Evolutionary conservation across 768 basidiomycete genomes (phyloP).

Genomic region (Gymnopilus junonius): DNA sequence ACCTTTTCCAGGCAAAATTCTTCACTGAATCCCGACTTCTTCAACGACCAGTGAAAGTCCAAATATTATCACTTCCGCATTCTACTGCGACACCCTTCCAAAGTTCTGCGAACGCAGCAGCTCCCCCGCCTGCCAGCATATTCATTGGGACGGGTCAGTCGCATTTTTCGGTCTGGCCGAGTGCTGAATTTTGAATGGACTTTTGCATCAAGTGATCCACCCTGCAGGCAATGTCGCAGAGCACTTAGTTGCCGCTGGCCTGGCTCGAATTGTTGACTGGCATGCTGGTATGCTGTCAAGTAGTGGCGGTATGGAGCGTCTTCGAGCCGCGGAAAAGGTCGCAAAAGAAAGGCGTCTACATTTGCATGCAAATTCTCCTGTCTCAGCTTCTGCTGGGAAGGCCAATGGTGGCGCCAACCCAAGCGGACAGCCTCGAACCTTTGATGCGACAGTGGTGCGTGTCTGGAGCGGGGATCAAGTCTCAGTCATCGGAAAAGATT

Average conservation of each 20-base stretch:
- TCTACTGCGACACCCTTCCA: constrained; percentile 84
- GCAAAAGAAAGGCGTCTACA: constrained; percentile 78
- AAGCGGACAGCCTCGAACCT: constrained; percentile 53
- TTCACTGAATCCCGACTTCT: constrained; percentile 91
- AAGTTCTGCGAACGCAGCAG: constrained; percentile 49
- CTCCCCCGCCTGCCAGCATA: constrained; percentile 74
- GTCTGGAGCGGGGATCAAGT: constrained; percentile 95
- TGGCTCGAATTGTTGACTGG: constrained; percentile 96
- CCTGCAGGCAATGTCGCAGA: constrained; percentile 96
- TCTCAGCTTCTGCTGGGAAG: constrained; percentile 45
- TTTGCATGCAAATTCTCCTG: constrained; percentile 66
- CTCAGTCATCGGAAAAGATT: constrained; percentile 76
- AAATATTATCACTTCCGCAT: constrained; percentile 80
- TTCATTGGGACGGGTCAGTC: constrained; percentile 85
- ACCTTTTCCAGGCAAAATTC: constrained; percentile 74
- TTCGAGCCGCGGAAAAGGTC: constrained; percentile 80
- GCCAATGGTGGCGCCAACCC: constrained; percentile 44
- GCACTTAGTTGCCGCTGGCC: constrained; percentile 79
- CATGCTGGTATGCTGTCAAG: constrained; percentile 93
- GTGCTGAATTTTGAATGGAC: neutral
- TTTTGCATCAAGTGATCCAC: constrained; percentile 63
- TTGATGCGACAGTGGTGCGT: constrained; percentile 84
- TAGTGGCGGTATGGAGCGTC: constrained; percentile 83
- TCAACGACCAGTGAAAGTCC: constrained; percentile 77
- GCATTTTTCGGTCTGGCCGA: neutral